Evolutionary conservation across 129 eudicot species (phyloP).

Genomic region (Lactuca sativa): DNA sequence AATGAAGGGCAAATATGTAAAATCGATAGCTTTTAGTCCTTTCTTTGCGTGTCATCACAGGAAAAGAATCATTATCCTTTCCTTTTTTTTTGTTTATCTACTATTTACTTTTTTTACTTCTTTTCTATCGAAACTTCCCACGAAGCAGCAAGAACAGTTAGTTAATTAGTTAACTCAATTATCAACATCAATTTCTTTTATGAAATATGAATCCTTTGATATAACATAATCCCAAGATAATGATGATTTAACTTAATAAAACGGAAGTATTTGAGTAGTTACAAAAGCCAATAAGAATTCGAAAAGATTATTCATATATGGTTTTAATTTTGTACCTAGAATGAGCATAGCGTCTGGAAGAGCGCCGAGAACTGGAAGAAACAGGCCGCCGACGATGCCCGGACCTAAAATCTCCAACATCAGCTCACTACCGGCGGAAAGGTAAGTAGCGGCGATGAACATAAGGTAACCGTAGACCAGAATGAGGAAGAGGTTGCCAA

Average conservation of each 20-base stretch:
- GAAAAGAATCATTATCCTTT: neutral
- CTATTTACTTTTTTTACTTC: neutral
- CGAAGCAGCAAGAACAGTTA: conserved; percentile 6
- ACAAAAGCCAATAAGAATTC: too few species aligned
- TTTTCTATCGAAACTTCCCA: neutral
- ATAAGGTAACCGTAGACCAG: conserved; percentile 70
- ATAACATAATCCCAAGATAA: neutral
- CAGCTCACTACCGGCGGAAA: conserved; percentile 68
- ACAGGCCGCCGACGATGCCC: conserved; percentile 75
- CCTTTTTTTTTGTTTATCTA: too few species aligned
- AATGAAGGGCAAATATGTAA: neutral
- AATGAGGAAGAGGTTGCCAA: conserved; percentile 56
- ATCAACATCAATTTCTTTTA: neutral
- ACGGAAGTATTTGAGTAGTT: neutral
- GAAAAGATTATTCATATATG: neutral
- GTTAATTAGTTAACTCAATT: conserved; percentile 7
- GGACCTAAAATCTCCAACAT: conserved; percentile 80
- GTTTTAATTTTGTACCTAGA: conserved; percentile 46
- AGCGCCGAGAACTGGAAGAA: conserved; percentile 82
- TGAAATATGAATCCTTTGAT: neutral
- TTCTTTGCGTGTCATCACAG: neutral
- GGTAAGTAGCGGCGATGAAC: conserved; percentile 68
- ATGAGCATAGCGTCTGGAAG: conserved; percentile 90
- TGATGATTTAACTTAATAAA: neutral
- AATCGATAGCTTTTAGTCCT: neutral